A percentile compares a stretch with the other conserved stretches of the same genome.
Evolutionary conservation across 441 rosid genomes (phyloP).

Genomic region (Flueggea neowawraea): DNA sequence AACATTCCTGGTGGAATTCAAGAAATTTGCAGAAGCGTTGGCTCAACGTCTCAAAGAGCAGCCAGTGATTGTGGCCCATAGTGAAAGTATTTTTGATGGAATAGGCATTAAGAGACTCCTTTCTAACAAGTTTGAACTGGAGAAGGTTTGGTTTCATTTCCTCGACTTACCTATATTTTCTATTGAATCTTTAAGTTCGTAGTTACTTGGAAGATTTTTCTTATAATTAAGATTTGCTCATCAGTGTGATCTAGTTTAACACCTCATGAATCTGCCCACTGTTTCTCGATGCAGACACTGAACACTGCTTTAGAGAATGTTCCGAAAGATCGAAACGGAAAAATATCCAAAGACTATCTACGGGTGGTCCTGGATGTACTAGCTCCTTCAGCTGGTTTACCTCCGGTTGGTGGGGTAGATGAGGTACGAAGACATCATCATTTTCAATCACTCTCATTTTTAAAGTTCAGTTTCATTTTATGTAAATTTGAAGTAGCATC

Average conservation of each 20-base stretch:
- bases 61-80: conserved; percentile 96
- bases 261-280: too few relatives aligned
- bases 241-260: background rate
- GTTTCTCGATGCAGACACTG: conserved; percentile 40
- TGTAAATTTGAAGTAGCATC: too few relatives aligned
- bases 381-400: conserved; percentile 75
- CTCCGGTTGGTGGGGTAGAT: conserved; percentile 77
- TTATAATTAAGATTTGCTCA: background rate
- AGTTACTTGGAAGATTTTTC: background rate
- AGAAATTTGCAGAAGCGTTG: conserved; percentile 53
- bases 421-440: conserved; percentile 40
- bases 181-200: background rate
- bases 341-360: conserved; percentile 60
- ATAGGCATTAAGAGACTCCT: conserved; percentile 71
- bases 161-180: background rate
- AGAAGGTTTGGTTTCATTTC: conserved; percentile 50
- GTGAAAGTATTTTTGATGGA: conserved; percentile 88
- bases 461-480: too few relatives aligned
- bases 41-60: conserved; percentile 84
- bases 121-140: conserved; percentile 79
- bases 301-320: conserved; percentile 48
- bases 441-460: background rate
- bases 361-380: conserved; percentile 60
- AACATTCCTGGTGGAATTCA: conserved; percentile 60
- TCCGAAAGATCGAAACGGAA: conserved; percentile 71